Evolutionary conservation across 192 early-diverging fungal species (phyloP), one percentile per base, ranked within the genome.

Genomic region (Linnemannia schmuckeri): DNA sequence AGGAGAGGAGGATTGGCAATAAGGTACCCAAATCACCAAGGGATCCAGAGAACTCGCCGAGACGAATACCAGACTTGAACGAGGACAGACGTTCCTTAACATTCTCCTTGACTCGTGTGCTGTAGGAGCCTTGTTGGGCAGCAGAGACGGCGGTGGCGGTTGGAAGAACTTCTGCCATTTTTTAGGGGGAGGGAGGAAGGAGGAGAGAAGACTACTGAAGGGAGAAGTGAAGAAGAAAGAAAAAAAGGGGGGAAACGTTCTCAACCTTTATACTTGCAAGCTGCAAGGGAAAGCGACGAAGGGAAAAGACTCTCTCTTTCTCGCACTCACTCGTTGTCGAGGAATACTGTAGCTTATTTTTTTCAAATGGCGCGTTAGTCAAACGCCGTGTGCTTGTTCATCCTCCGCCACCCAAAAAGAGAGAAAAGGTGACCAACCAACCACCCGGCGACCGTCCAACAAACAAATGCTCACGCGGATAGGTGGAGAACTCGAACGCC

Each of bases 1-100:
- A 88, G 18, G 96, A 94, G 33, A 98, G 91, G 78, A 98, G 93
- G 74, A 98, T 94, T n/a, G 97, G 97, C 30, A 98, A 83, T 30
- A 96, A 91, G 7, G 96, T 97, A 10, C 96, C 96, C 17, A 97
- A 88, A 88, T 96, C 96, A 37, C 95, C 95, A 40, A 94, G 89
- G 33, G 91, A 81, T 6, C 93, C 93, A 77, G 91, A 92, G 54
- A 94, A 88, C 80, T 94, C 92, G 15, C 77, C 70, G 1, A 82
- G 54, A 35, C 81, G 81, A 41, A 82, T 27, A 13, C 75, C 81
- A 18, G 47, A 61, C 17, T 47, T 75, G 83, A 85, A 85, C 33
- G 83, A 74, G n/a, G 9, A 3, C 1, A 80, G 55, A 17, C 83
- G 49, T 13, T 85, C 83, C 44, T 74, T 54, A 61, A 79, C 73